Percentiles rank a stretch among this genome's conserved stretches.
These are phyloP conservation scores for Umbelopsis sp. DNA, from an alignment of 371 early-diverging fungal species.

Conservation along the genomic window DNA sequence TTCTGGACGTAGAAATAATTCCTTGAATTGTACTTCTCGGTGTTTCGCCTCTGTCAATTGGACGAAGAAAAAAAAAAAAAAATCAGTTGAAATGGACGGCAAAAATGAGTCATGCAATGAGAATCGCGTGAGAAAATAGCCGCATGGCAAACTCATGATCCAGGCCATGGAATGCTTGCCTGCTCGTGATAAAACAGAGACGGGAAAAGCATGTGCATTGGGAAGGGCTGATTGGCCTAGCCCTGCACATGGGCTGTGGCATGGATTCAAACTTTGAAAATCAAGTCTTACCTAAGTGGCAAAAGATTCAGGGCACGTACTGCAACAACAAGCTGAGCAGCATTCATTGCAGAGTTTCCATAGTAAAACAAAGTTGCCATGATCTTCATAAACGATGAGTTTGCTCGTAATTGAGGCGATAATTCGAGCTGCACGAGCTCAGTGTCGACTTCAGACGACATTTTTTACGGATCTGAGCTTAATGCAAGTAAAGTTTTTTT, in stretches of 20 bases:
- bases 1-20: slow-evolving; percentile 55
- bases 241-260: too few relatives aligned
- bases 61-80: not conserved
- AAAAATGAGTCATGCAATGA: not conserved
- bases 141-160: not conserved
- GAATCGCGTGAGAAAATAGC: not conserved
- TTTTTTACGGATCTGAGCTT: slow-evolving; percentile 14
- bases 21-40: slow-evolving; percentile 61
- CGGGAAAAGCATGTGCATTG: too few relatives aligned
- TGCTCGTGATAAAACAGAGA: too few relatives aligned
- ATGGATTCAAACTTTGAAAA: not conserved
- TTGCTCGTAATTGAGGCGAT: slow-evolving; percentile 42
- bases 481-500: slow-evolving; percentile 1
- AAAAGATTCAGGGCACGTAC: slow-evolving; percentile 47
- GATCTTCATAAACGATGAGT: slow-evolving; percentile 56
- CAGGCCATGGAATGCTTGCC: too few relatives aligned
- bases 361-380: slow-evolving; percentile 54
- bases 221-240: too few relatives aligned
- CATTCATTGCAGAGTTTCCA: slow-evolving; percentile 52
- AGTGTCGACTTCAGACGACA: slow-evolving; percentile 36
- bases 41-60: slow-evolving; percentile 47
- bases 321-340: slow-evolving; percentile 49
- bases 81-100: not conserved
- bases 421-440: slow-evolving; percentile 48
- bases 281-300: slow-evolving; percentile 40